Conservation (phyloP, 495 filamentous ascomycete species). For the Lichenothelia convexa region DNA sequence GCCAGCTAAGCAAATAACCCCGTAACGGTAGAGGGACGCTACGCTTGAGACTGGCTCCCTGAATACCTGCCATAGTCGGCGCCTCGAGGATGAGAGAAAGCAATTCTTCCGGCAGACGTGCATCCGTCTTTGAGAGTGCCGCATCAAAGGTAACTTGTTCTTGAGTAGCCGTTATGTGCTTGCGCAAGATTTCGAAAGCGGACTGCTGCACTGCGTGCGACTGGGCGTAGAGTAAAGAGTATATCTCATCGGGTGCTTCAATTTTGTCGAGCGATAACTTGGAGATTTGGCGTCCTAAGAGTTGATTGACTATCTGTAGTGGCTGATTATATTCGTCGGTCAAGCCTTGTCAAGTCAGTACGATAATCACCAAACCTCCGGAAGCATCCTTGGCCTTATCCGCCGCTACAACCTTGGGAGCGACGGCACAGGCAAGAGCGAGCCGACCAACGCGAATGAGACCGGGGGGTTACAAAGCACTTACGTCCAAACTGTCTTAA, state of each 20-base stretch:
- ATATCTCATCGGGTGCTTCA: constrained; percentile 39
- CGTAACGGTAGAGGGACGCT: constrained; percentile 35
- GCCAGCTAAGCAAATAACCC: constrained; percentile 82
- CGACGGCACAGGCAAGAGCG: no score
- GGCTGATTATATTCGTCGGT: constrained; percentile 26
- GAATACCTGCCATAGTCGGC: constrained; percentile 22
- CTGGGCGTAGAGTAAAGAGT: constrained; percentile 53
- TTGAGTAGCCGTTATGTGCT: constrained; percentile 53
- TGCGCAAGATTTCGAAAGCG: constrained; percentile 66
- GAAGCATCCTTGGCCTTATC: no score
- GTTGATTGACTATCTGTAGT: constrained; percentile 49
- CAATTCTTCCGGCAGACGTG: constrained; percentile 29
- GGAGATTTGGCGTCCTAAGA: constrained; percentile 43
- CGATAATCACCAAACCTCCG: not conserved
- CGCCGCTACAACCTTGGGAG: constrained; percentile 2
- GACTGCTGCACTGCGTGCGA: constrained; percentile 58
- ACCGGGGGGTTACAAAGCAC: no score
- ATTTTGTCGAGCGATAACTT: constrained; percentile 36
- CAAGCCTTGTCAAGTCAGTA: not conserved
- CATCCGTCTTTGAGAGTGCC: constrained; percentile 51
- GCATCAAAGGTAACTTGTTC: constrained; percentile 71
- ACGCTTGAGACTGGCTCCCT: constrained; percentile 26
- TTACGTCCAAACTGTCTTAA: constrained; percentile 24
- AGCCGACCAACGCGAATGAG: no score
- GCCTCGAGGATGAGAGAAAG: constrained; percentile 29